Percentiles rank a stretch among this genome's conserved stretches.
These are phyloP conservation scores for Porphyrellus cyaneotinctus DNA, from an alignment of 768 basidiomycete genomes.

Conservation along the genomic window DNA sequence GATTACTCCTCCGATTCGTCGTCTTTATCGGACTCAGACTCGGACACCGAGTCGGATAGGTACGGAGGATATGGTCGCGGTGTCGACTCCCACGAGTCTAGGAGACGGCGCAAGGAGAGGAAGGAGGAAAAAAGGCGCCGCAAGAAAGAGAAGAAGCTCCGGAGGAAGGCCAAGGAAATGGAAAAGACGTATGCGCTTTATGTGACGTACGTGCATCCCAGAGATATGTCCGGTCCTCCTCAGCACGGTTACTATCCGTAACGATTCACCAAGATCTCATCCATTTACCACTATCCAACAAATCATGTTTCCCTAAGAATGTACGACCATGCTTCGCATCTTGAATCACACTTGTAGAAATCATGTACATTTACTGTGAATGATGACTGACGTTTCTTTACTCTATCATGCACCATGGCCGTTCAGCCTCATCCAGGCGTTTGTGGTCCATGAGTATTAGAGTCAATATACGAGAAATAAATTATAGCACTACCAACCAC, in stretches of 20 bases:
- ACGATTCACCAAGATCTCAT: neutral
- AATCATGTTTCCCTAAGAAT: neutral
- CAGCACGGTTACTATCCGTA: conserved; percentile 28
- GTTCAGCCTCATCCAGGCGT: neutral
- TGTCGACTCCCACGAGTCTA: conserved; percentile 45
- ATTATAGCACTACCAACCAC: conserved; percentile 38
- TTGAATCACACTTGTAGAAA: conserved; percentile 4
- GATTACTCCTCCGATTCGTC: conserved; percentile 38
- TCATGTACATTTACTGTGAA: conserved; percentile 16
- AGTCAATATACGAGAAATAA: conserved; percentile 21
- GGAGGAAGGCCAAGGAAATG: conserved; percentile 53
- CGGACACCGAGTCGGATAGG: conserved; percentile 41
- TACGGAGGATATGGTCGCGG: conserved; percentile 45
- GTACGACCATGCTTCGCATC: neutral
- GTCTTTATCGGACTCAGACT: conserved; percentile 38
- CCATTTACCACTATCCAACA: neutral
- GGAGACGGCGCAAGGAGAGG: conserved; percentile 50
- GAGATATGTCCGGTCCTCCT: conserved; percentile 25
- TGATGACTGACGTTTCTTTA: conserved; percentile 4
- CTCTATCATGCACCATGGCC: neutral
- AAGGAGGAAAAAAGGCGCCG: conserved; percentile 59
- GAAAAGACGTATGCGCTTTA: conserved; percentile 65
- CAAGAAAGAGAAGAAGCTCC: conserved; percentile 60
- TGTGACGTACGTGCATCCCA: conserved; percentile 46
- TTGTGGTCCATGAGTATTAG: conserved; percentile 8